Conservation (phyloP, 1,284 basidiomycete genomes). For the Leccinum solheimii region DNA sequence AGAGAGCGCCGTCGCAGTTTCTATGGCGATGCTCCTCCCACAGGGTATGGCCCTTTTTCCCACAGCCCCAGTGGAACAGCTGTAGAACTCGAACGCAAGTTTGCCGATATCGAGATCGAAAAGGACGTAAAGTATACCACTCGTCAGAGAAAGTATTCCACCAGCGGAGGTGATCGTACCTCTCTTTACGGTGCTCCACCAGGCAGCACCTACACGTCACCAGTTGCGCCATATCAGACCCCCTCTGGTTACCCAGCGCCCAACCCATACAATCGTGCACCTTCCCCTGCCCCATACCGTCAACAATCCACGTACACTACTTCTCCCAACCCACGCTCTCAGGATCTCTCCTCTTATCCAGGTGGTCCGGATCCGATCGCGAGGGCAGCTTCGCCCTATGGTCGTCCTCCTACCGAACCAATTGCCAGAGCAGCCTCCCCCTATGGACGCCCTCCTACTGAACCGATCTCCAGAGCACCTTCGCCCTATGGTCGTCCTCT, state of each 20-base stretch:
- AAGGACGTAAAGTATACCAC: conserved; percentile 22
- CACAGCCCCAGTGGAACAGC: conserved; percentile 26
- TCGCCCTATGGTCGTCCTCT: conserved; percentile 22
- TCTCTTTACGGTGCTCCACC: conserved; percentile 22
- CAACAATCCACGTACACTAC: conserved; percentile 29
- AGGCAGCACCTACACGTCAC: conserved; percentile 22
- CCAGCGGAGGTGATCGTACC: conserved; percentile 28
- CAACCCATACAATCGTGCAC: conserved; percentile 28
- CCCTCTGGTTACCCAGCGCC: conserved; percentile 25
- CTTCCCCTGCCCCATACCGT: conserved; percentile 32
- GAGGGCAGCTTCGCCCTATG: conserved; percentile 27
- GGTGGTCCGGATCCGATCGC: conserved; percentile 37
- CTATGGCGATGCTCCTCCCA: conserved; percentile 34
- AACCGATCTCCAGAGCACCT: conserved; percentile 16
- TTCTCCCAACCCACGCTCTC: conserved; percentile 35
- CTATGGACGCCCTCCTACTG: conserved; percentile 22
- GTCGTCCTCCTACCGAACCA: conserved; percentile 27
- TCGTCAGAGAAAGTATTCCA: conserved; percentile 34
- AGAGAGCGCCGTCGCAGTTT: conserved; percentile 38
- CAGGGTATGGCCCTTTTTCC: conserved; percentile 24
- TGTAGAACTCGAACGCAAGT: conserved; percentile 33
- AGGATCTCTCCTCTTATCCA: conserved; percentile 35
- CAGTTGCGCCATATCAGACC: conserved; percentile 18
- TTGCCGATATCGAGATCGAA: conserved; percentile 34
- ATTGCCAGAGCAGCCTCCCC: conserved; percentile 29